Conservation (phyloP, 2,329 filamentous ascomycete species). For the Nigrograna mackinnonii region DNA sequence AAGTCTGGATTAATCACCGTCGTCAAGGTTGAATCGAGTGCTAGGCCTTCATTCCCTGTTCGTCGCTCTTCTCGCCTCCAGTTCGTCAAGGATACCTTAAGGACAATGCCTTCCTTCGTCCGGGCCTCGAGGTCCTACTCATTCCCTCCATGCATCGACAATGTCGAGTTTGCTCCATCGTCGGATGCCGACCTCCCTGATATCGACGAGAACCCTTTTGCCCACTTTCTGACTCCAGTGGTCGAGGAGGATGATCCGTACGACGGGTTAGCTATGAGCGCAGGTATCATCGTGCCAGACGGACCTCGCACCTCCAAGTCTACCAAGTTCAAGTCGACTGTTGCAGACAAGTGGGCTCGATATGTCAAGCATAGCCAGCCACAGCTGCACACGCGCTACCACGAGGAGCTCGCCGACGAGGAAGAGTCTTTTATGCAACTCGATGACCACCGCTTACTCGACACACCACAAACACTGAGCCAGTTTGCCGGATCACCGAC, state of each 20-base stretch:
- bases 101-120: conserved; percentile 39
- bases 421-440: conserved; percentile 42
- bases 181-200: conserved; percentile 32
- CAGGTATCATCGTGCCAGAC: conserved; percentile 40
- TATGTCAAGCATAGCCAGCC: conserved; percentile 42
- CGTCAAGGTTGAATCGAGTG: conserved; percentile 28
- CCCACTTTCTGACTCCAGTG: conserved; percentile 47
- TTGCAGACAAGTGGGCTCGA: conserved; percentile 44
- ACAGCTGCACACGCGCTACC: conserved; percentile 36
- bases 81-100: conserved; percentile 24
- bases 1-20: conserved; percentile 17
- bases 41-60: conserved; percentile 22
- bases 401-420: conserved; percentile 30
- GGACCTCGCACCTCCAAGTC: conserved; percentile 32
- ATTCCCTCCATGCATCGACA: conserved; percentile 38
- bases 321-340: conserved; percentile 41
- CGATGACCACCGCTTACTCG: conserved; percentile 37
- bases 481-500: conserved; percentile 24
- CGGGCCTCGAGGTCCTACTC: conserved; percentile 35
- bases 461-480: conserved; percentile 28
- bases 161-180: conserved; percentile 20
- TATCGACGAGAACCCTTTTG: conserved; percentile 48
- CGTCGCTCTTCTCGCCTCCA: conserved; percentile 22
- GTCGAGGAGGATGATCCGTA: conserved; percentile 46
- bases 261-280: conserved; percentile 38